A percentile compares a stretch with the other conserved stretches of the same genome.
These are phyloP conservation scores for Nitzschia inconspicua DNA, from an alignment of 108 stramenopile species.

Conservation along the genomic window DNA sequence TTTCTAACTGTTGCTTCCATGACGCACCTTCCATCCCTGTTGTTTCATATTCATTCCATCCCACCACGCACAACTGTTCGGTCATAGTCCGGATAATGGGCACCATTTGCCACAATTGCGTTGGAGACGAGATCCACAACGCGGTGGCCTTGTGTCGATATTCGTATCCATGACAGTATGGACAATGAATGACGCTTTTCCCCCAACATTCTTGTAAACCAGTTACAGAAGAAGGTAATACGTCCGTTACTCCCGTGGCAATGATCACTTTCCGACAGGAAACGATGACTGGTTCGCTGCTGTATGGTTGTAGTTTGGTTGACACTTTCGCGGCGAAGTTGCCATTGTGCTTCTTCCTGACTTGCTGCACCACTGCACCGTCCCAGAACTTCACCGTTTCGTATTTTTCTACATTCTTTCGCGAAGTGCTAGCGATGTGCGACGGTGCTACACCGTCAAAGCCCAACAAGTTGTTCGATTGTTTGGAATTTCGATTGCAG, in stretches of 20 bases:
- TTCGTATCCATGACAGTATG: constrained; percentile 31
- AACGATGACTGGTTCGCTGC: too few relatives aligned
- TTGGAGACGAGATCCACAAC: background rate
- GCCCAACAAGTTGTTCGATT: constrained; percentile 23
- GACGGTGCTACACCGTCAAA: constrained; percentile 10
- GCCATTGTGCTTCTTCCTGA: too few relatives aligned
- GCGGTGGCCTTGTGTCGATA: constrained; percentile 7
- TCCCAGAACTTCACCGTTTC: constrained; percentile 7
- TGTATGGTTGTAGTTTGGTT: too few relatives aligned
- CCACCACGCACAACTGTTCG: too few relatives aligned
- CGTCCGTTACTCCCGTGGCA: constrained; percentile 16
- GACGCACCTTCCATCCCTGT: too few relatives aligned
- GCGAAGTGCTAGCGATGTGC: constrained; percentile 1
- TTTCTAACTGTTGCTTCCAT: too few relatives aligned
- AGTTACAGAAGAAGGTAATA: constrained; percentile 7
- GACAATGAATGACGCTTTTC: constrained; percentile 21
- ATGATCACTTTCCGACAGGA: constrained; percentile 3
- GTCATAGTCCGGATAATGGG: constrained; percentile 19
- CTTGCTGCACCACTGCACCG: background rate
- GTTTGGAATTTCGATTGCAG: constrained; percentile 16
- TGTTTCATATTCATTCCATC: too few relatives aligned
- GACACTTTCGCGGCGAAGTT: too few relatives aligned
- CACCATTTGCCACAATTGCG: background rate
- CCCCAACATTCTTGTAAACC: constrained; percentile 27
- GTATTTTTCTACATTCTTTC: constrained; percentile 14